A percentile compares a stretch with the other conserved stretches of the same genome.
These are phyloP conservation scores for Naematelia encephala DNA, from an alignment of 768 basidiomycete species.

Conservation along the genomic window DNA sequence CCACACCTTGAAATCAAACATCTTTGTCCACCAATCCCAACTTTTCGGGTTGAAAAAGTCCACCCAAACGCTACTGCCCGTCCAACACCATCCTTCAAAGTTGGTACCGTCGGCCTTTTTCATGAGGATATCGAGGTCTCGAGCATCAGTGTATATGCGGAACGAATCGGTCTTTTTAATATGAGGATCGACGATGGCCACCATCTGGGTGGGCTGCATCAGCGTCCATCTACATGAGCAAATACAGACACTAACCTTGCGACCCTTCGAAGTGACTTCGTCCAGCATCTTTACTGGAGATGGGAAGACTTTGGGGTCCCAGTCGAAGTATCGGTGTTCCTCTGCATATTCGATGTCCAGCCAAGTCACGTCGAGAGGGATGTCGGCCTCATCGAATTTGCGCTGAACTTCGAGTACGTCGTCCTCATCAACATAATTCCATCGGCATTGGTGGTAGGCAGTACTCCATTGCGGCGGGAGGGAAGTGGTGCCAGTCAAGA, in stretches of 20 bases:
- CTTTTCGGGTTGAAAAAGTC: constrained; percentile 90
- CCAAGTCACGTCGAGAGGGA: constrained; percentile 96
- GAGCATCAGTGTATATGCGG: constrained; percentile 79
- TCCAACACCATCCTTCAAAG: constrained; percentile 99
- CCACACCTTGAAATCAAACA: constrained; percentile 66
- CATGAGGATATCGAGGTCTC: constrained; percentile 74
- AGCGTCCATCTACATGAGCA: too few species aligned
- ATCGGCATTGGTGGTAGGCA: constrained; percentile 95
- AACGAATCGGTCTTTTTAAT: constrained; percentile 76
- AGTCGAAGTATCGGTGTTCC: constrained; percentile 95
- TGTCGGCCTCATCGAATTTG: constrained; percentile 88
- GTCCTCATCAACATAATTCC: constrained; percentile 91
- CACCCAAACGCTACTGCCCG: constrained; percentile 91
- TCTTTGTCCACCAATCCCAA: constrained; percentile 84
- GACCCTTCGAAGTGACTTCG: constrained; percentile 74
- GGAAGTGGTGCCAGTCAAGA: constrained; percentile 76
- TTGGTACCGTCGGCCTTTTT: constrained; percentile 70
- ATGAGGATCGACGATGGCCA: constrained; percentile 95
- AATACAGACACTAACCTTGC: constrained; percentile 69
- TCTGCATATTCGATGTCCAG: constrained; percentile 93
- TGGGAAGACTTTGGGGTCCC: constrained; percentile 88
- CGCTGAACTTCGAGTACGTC: constrained; percentile 81
- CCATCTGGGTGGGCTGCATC: constrained; percentile 77
- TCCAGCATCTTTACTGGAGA: constrained; percentile 91
- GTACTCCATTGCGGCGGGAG: constrained; percentile 89